Conservation (phyloP, 495 filamentous ascomycete species). For the Xylaria longipes region DNA sequence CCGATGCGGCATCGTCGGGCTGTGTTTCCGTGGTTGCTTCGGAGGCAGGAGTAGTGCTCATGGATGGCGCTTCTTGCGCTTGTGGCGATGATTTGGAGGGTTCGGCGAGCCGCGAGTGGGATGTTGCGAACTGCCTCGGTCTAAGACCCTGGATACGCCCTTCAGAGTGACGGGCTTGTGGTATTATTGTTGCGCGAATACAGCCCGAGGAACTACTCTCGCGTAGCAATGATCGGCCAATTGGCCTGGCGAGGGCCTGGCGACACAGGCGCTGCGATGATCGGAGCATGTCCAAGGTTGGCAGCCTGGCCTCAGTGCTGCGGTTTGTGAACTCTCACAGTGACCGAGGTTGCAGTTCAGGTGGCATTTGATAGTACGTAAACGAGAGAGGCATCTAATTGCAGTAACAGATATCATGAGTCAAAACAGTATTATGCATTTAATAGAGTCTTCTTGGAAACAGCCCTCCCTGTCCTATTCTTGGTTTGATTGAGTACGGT, state of each 20-base stretch:
- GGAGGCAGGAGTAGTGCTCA: not conserved
- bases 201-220: not conserved
- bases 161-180: not conserved
- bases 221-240: not conserved
- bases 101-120: conserved; percentile 22
- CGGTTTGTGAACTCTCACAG: not conserved
- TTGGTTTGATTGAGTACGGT: too few relatives aligned
- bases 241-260: conserved; percentile 15
- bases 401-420: not conserved
- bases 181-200: not conserved
- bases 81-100: conserved; percentile 23
- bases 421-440: not conserved
- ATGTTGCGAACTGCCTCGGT: conserved; percentile 27
- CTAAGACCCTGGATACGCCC: conserved; percentile 6
- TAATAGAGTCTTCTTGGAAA: not conserved
- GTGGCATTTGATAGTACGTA: not conserved
- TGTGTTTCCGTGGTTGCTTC: not conserved
- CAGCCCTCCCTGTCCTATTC: too few relatives aligned
- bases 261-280: conserved; percentile 21
- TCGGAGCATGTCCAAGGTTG: conserved; percentile 23
- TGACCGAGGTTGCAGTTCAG: conserved; percentile 2
- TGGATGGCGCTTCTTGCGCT: not conserved
- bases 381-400: not conserved
- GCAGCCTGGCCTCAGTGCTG: not conserved
- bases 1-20: not conserved